Base-by-base conservation (phyloP, 179 eudicot genomes). In the Dionaea muscipula region DNA sequence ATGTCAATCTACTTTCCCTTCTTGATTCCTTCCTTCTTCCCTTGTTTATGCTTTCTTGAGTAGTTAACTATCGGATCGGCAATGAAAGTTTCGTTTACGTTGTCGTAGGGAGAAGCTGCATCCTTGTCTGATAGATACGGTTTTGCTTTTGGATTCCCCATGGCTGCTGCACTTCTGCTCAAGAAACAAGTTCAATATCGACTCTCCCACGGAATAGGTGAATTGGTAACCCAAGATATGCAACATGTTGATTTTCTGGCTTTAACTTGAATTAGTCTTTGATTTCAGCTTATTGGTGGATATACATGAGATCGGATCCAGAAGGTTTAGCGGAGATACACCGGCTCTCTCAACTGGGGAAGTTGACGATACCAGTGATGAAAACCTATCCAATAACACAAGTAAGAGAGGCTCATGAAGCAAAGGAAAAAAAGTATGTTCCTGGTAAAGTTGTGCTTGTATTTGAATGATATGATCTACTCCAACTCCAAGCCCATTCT, bases 371-470 rank as follows among this genome's bases (percentile, higher is more conserved):
- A 35, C 96, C 96, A 0, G 94, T 93, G 25, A 86, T 82, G 19
- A 93, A 79, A 71, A 85, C 93, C 27, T 78, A 78, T 64, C 83
- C 96, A 0, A 72, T 93, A 31, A 63, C 78, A 49, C 78, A 93
- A 65, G 99, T 81, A 62, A 79, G 67, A 57, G 93, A 82, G 65
- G 96, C 99, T 20, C 99, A 93, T 20, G 85, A 82, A 59, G 96
- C 85, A 3, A 88, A 93, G 70, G 96, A 88, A 21, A 83, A 73
- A 56, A 71, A 82, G 60, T 68, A 43, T 60, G 69, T 93, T 60
- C 72, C 75, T 5, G 99, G 99, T 49, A 93, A 93, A 81, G 73
- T 93, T 45, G 96, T 93, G 59, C 86, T 93, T 41, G 95, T 81
- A 74, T 43, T 93, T 27, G 93, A 93, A 40, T 85, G 61, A 80